Evolutionary conservation across 306 rosid genomes (phyloP), one percentile per base, ranked within the genome.

Genomic region (Vigna hirtella): DNA sequence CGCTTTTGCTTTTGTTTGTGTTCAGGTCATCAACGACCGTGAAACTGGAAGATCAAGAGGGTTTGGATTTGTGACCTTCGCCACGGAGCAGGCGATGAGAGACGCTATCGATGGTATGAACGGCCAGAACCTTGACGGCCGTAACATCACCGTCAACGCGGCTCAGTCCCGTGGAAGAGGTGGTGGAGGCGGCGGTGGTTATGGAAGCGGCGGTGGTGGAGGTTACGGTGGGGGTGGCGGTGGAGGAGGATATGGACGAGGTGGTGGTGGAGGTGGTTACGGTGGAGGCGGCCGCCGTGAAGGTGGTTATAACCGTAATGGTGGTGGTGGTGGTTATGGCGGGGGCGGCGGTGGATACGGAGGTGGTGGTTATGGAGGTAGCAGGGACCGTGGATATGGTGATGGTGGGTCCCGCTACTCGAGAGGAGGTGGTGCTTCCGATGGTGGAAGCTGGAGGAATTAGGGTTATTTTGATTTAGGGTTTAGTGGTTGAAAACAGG

Each of bases 1-100:
- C 24, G n/a, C 2, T 16, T 24, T 0, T 0, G 2, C 3, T 1
- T 11, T 32, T 16, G 8, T 2, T 6, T 66, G 0, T 62, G n/a
- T 76, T 64, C 77, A 95, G 98, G 90, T 95, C 13, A 93, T 95
- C 38, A 93, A 85, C 48, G 98, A 95, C 69, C 98, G 98, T 9
- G 99, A 95, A 70, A 95, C 99, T 10, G 97, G 99, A 2, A 87
- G 99, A 43, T 93, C 99, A 0, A 91, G 99, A 51, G 98, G 99
- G 0, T 95, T 95, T 14, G 98, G 98, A 76, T 95, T 95, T 61
- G 99, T 95, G 0, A 95, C 99, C 50, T 95, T 93, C 83, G 18
- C 82, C 2, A 40, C 83, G n/a, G 97, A 95, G 83, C 84, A 95
- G 52, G 51, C 97, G 0, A 90, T 95, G 99, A 88, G 78, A 58